Evolutionary conservation across 305 asterid genomes (phyloP).

Genomic region (Ajuga reptans): DNA sequence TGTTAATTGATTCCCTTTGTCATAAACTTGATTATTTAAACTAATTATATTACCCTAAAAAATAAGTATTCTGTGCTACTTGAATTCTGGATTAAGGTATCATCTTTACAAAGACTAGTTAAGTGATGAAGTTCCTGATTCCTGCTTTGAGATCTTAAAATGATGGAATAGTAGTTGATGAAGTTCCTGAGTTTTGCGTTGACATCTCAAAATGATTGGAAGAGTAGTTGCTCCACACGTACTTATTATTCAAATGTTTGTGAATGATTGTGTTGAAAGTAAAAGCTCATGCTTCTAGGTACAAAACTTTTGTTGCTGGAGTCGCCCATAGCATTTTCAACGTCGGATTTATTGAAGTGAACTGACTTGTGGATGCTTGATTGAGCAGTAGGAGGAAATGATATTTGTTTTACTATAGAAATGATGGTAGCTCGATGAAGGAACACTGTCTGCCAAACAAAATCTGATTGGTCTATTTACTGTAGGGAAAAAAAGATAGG

Average conservation of each 20-base stretch:
- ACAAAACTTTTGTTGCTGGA: background rate
- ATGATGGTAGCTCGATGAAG: conserved; percentile 3
- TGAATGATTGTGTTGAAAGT: conserved; percentile 2
- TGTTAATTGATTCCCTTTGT: conserved; percentile 1
- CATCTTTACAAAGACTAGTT: background rate
- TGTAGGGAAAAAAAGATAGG: too few relatives aligned
- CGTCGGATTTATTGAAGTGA: background rate
- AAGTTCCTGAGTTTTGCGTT: conserved; percentile 5
- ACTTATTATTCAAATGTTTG: background rate
- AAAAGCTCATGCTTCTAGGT: background rate
- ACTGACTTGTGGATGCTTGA: conserved; percentile 7
- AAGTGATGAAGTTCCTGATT: conserved; percentile 6
- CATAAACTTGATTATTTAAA: background rate
- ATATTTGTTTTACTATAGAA: background rate
- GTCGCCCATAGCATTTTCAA: background rate
- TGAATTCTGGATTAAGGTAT: background rate
- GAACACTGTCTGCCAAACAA: background rate
- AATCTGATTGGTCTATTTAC: background rate
- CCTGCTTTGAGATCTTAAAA: background rate
- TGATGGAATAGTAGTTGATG: background rate
- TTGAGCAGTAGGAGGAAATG: conserved; percentile 11
- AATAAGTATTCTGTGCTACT: background rate
- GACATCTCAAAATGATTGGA: background rate
- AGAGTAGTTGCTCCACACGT: background rate
- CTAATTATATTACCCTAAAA: background rate